Evolutionary conservation across 371 early-diverging fungal genomes (phyloP), one percentile per base, ranked within the genome.

Genomic region (Chytridium lagenaria): DNA sequence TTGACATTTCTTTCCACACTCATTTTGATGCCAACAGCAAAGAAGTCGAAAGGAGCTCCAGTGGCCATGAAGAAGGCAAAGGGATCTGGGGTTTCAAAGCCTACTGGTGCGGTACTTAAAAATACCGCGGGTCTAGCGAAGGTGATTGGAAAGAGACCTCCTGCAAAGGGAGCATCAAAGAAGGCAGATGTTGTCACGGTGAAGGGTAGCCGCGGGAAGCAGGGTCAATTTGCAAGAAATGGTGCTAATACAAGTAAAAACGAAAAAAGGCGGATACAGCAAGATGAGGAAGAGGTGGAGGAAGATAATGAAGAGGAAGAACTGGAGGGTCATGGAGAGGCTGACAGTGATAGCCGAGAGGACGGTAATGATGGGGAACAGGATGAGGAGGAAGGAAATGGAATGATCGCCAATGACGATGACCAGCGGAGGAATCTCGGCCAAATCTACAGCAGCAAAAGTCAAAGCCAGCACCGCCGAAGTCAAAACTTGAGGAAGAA

Each of bases 291-390:
- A 26, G 26, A 7, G 30, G 61, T 61, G 30, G 36, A 61, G 61
- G 61, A 61, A 3, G 61, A 3, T 3, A 34, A 61, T 23, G 61
- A 61, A 23, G 37, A 37, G 7, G 61, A 61, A 31, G 61, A 36
- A 3, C 34, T 16, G 31, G 61, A 61, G 15, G 5, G 7, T 55
- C 15, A 55, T 19, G 57, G 5, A 23, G 30, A 10, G 26, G 57
- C 7, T 55, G 57, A 15, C 5, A 30, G 30, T 55, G 57, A 55
- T 55, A 23, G 30, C 57, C 26, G 23, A 26, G 36, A 61, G 34
- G 61, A 61, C 10, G 61, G 34, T 30, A 34, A 15, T 12, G 61
- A 61, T 7, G 61, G 34, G 30, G 61, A 61, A 2, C 10, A 61
- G 23, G 61, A 61, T 33, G 19, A 61, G 5, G 61, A 61, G 10